Conservation (phyloP, 495 filamentous ascomycete species). For the Cairneyella variabilis region DNA sequence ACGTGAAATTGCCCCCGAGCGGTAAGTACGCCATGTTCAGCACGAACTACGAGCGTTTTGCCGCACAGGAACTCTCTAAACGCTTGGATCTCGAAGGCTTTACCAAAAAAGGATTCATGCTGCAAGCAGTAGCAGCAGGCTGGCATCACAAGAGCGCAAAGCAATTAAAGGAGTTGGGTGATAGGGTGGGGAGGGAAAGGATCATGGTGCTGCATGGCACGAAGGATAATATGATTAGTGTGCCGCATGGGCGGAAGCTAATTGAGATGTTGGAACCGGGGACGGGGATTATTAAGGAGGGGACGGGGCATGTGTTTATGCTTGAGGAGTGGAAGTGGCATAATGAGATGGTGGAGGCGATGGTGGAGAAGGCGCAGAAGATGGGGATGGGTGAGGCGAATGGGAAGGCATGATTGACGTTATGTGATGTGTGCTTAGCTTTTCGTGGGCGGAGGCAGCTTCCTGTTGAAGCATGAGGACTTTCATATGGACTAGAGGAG, state of each 20-base stretch:
- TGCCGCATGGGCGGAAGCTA: constrained; percentile 58
- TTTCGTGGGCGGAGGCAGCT: no score
- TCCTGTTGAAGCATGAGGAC: no score
- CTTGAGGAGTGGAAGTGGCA: constrained; percentile 24
- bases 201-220: constrained; percentile 75
- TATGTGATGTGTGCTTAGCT: no score
- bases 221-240: constrained; percentile 68
- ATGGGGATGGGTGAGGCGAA: neutral
- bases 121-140: constrained; percentile 72
- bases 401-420: no score
- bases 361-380: constrained; percentile 15
- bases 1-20: constrained; percentile 22
- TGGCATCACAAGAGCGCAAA: constrained; percentile 70
- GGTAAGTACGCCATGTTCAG: constrained; percentile 50
- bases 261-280: constrained; percentile 49
- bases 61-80: constrained; percentile 70
- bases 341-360: constrained; percentile 21
- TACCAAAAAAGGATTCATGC: constrained; percentile 61
- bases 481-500: no score
- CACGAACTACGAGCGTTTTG: constrained; percentile 74
- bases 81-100: constrained; percentile 50
- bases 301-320: constrained; percentile 57
- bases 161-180: constrained; percentile 59
- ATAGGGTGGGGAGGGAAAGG: constrained; percentile 63
- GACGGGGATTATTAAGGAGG: constrained; percentile 52